A percentile compares a stretch with the other conserved stretches of the same genome.
phyloP scores from a whole-genome alignment of 208 protist genomes.

The Leishmania aethiopica region DNA sequence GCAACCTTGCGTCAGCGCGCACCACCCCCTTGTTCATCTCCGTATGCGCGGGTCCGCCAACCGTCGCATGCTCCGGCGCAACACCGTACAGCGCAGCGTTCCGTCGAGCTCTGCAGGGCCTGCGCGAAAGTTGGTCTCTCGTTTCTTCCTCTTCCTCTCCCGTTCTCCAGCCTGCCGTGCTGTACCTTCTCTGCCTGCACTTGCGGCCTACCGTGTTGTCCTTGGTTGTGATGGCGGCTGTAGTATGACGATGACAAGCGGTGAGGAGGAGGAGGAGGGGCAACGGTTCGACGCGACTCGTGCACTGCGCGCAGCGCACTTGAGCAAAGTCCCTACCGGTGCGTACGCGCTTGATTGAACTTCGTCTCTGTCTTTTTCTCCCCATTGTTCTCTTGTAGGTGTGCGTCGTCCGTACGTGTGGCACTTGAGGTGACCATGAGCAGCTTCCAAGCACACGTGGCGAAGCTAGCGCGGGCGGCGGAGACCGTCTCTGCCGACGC shows the following conservation, averaged over 20 bases:
- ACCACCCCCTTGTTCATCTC: background rate
- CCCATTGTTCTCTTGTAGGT: background rate
- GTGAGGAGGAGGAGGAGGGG: background rate
- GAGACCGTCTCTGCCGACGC: conserved; percentile 11
- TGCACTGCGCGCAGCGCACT: background rate
- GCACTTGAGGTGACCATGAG: conserved; percentile 5
- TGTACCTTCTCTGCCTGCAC: background rate
- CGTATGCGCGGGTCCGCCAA: background rate
- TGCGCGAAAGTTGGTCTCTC: background rate
- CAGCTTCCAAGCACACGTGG: conserved; percentile 27
- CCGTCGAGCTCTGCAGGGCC: background rate
- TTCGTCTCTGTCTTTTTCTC: background rate
- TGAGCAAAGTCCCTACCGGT: background rate
- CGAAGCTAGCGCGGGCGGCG: conserved; percentile 26
- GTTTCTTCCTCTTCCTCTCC: background rate
- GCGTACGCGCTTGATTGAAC: background rate
- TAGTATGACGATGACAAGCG: too few relatives aligned
- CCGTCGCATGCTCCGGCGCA: background rate
- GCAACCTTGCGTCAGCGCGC: background rate
- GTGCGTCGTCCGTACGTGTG: background rate
- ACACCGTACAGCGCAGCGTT: background rate
- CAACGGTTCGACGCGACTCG: background rate
- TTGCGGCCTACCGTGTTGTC: background rate
- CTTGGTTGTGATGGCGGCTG: background rate
- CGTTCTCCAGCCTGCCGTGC: background rate